Percentiles rank a stretch among this genome's conserved stretches.
phyloP scores from a whole-genome alignment of 192 early-diverging fungal species.

The Gaertneriomyces semiglobifer region DNA sequence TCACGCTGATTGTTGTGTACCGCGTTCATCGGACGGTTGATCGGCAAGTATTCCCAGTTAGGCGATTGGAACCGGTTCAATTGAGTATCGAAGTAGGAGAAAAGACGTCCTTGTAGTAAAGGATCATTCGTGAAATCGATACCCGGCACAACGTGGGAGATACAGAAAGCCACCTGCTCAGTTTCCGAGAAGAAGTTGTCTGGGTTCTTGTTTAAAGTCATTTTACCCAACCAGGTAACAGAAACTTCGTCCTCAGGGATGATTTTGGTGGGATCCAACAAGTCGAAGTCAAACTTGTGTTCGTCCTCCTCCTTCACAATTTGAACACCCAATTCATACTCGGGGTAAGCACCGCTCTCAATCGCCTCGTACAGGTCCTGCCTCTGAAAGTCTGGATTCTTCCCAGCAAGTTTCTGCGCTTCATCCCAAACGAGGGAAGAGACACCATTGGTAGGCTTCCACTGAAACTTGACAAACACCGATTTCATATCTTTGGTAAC shows the following conservation, averaged over 20 bases:
- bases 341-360: slow-evolving; percentile 61
- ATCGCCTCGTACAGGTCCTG: slow-evolving; percentile 74
- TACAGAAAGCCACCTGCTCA: slow-evolving; percentile 77
- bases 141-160: slow-evolving; percentile 74
- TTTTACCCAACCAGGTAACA: slow-evolving; percentile 67
- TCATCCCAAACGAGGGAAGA: slow-evolving; percentile 65
- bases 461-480: slow-evolving; percentile 83
- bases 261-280: slow-evolving; percentile 81
- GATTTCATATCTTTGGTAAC: slow-evolving; percentile 61
- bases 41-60: slow-evolving; percentile 79
- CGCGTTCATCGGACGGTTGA: slow-evolving; percentile 65
- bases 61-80: slow-evolving; percentile 69
- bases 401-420: slow-evolving; percentile 54
- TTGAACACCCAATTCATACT: slow-evolving; percentile 69
- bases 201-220: slow-evolving; percentile 76
- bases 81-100: slow-evolving; percentile 80
- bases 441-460: slow-evolving; percentile 74
- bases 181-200: slow-evolving; percentile 59
- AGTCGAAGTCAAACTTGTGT: slow-evolving; percentile 67
- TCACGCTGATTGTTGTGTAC: slow-evolving; percentile 73
- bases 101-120: slow-evolving; percentile 80
- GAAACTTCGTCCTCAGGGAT: slow-evolving; percentile 75
- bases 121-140: slow-evolving; percentile 72
- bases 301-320: slow-evolving; percentile 69
- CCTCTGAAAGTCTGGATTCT: slow-evolving; percentile 68